Conservation (phyloP, 2,329 filamentous ascomycete genomes). For the Cadophora sp. region DNA sequence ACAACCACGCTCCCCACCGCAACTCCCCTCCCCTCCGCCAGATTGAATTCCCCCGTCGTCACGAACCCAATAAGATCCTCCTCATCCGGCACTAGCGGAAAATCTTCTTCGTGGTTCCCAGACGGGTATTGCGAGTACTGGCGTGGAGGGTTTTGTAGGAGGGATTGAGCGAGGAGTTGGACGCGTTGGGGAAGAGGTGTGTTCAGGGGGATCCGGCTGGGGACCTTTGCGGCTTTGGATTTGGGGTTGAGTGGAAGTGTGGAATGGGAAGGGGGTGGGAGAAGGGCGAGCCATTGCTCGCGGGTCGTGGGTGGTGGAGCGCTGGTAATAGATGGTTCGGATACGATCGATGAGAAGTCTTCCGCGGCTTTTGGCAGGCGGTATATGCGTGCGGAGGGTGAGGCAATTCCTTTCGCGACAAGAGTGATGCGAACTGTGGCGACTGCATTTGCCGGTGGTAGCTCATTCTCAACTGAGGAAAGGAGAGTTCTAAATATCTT, state of each 20-base stretch:
- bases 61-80: slow-evolving; percentile 88
- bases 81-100: slow-evolving; percentile 74
- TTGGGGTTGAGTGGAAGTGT: slow-evolving; percentile 39
- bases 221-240: slow-evolving; percentile 29
- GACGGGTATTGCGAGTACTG: slow-evolving; percentile 50
- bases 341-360: background rate
- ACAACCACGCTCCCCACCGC: slow-evolving; percentile 76
- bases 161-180: slow-evolving; percentile 54
- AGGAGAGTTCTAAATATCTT: slow-evolving; percentile 36
- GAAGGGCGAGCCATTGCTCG: slow-evolving; percentile 72
- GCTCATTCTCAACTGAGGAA: slow-evolving; percentile 31
- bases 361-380: slow-evolving; percentile 66
- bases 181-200: slow-evolving; percentile 42
- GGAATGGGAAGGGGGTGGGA: slow-evolving; percentile 42
- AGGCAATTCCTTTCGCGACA: slow-evolving; percentile 72
- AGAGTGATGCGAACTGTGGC: slow-evolving; percentile 72
- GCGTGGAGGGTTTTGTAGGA: slow-evolving; percentile 52
- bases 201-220: slow-evolving; percentile 39
- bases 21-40: slow-evolving; percentile 76
- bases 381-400: slow-evolving; percentile 81
- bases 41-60: slow-evolving; percentile 83
- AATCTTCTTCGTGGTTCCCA: slow-evolving; percentile 47
- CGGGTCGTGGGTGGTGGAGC: slow-evolving; percentile 55
- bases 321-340: slow-evolving; percentile 41
- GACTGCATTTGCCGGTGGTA: slow-evolving; percentile 49